Percentiles rank a stretch among this genome's conserved stretches.
Evolutionary conservation across 371 early-diverging fungal species (phyloP).

Genomic region (Mortierella sp.): DNA sequence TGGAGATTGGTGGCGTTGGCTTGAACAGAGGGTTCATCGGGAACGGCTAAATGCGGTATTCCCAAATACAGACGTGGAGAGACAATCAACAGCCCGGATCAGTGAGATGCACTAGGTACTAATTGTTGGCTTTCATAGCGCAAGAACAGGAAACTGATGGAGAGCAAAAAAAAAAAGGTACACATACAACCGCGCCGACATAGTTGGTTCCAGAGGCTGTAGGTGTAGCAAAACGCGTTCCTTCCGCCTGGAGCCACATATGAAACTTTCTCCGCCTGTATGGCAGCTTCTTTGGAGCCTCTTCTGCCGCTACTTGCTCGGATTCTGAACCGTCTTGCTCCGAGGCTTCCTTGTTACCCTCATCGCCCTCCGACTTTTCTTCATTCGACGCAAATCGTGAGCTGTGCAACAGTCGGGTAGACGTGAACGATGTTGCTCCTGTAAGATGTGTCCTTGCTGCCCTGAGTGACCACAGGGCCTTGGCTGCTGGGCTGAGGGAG

Average conservation of each 20-base stretch:
- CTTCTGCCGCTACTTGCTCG: slow-evolving; percentile 3
- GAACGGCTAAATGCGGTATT: slow-evolving; percentile 72
- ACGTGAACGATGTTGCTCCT: slow-evolving; percentile 4
- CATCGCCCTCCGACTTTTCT: slow-evolving; percentile 8
- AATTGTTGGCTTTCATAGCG: too few species aligned
- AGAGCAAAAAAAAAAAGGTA: neutral
- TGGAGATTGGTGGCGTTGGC: slow-evolving; percentile 82
- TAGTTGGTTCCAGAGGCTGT: slow-evolving; percentile 46
- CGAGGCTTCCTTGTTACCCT: neutral
- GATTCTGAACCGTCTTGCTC: slow-evolving; percentile 4
- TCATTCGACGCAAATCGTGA: slow-evolving; percentile 20
- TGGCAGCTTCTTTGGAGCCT: slow-evolving; percentile 27
- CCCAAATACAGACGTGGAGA: too few species aligned
- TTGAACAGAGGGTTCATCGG: slow-evolving; percentile 90
- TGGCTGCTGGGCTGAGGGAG: slow-evolving; percentile 28
- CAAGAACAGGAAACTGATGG: too few species aligned
- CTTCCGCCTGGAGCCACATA: slow-evolving; percentile 42
- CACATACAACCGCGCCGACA: slow-evolving; percentile 37
- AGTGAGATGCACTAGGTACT: too few species aligned
- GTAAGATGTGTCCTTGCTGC: slow-evolving; percentile 24
- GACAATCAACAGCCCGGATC: too few species aligned
- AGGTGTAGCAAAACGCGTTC: slow-evolving; percentile 31
- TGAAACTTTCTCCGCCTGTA: slow-evolving; percentile 47
- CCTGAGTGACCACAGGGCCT: slow-evolving; percentile 40
- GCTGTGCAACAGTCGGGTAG: slow-evolving; percentile 38